A percentile compares a stretch with the other conserved stretches of the same genome.
Conservation (phyloP, 306 rosid genomes). For the Vachellia collinsii region DNA sequence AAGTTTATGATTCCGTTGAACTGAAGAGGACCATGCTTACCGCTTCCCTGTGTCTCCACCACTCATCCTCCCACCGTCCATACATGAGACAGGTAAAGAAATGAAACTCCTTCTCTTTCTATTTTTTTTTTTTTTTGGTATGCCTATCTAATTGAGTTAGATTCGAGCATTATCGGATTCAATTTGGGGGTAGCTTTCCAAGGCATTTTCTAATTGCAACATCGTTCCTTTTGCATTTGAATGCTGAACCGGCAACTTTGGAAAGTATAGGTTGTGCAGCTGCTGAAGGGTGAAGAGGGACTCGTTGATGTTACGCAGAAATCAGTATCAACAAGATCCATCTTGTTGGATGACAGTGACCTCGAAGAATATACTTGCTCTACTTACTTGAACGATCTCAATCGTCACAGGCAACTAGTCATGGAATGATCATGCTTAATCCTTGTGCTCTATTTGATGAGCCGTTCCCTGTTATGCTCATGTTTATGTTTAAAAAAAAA, state of each 20-base stretch:
- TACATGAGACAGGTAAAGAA: slow-evolving; percentile 68
- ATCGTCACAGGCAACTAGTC: slow-evolving; percentile 78
- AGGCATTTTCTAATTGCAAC: too few relatives aligned
- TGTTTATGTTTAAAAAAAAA: slow-evolving; percentile 1
- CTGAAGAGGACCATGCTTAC: slow-evolving; percentile 64
- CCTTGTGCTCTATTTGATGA: not conserved
- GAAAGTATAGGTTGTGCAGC: slow-evolving; percentile 51
- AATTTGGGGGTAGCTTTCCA: too few relatives aligned
- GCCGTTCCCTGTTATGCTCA: slow-evolving; percentile 26
- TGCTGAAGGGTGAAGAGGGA: slow-evolving; percentile 68
- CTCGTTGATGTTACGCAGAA: slow-evolving; percentile 46
- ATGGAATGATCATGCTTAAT: slow-evolving; percentile 59
- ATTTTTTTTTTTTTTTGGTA: too few relatives aligned
- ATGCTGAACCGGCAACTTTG: slow-evolving; percentile 14
- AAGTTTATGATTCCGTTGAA: slow-evolving; percentile 59
- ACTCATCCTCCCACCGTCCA: slow-evolving; percentile 68
- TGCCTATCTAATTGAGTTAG: too few relatives aligned
- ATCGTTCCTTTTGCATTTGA: not conserved
- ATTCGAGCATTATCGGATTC: too few relatives aligned
- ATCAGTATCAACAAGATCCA: slow-evolving; percentile 42
- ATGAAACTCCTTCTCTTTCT: too few relatives aligned
- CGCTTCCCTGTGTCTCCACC: slow-evolving; percentile 86
- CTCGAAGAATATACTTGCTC: slow-evolving; percentile 87
- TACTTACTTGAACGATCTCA: slow-evolving; percentile 76
- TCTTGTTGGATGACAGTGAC: slow-evolving; percentile 69